Evolutionary conservation across 1,284 basidiomycete genomes (phyloP), one percentile per base, ranked within the genome.

Genomic region (Ustilago vetiveriae): DNA sequence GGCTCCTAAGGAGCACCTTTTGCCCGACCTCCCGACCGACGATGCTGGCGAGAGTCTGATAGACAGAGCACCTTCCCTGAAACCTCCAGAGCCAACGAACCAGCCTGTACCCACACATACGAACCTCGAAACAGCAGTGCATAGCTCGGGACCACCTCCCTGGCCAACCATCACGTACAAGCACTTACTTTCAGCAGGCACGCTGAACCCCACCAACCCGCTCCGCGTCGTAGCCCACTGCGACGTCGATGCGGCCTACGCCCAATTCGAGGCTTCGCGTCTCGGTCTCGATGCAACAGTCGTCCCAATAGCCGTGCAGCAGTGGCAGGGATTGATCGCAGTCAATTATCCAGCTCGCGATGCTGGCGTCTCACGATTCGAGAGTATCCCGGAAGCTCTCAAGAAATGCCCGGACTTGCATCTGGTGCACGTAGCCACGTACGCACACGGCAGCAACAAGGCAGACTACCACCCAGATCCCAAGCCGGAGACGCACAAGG

Each of bases 331-430:
- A 16, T 82, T 87, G 39, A 98, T 99, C 62, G 96, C 96, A 0
- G 91, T 98, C 66, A 96, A 94, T 83, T 98, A 98, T 81, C 90
- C 93, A 3, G 95, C 96, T 0, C 86, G 95, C 55, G 89, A 89
- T 76, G 95, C 87, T 75, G 94, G 90, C 3, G 94, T 98, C 76
- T 92, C 91, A 19, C 85, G 94, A 22, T 75, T 74, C 53, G 76
- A 76, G 33, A 67, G 66, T 26, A 76, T 72, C 43, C 55, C 60
- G 17, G 53, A 67, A 63, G 70, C 51, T 27, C 91, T 94, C 6
- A 87, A 89, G 82, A 89, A 90, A 81, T 98, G 94, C 82, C 94
- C 94, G 0, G 84, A 92, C 43, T 84, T 98, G 4, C 85, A 88
- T 36, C 88, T 92, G 6, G 90, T 96, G 14, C 95, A 98, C 84